Base-by-base conservation (phyloP, 306 rosid genomes). In the Quercus engelmannii region DNA sequence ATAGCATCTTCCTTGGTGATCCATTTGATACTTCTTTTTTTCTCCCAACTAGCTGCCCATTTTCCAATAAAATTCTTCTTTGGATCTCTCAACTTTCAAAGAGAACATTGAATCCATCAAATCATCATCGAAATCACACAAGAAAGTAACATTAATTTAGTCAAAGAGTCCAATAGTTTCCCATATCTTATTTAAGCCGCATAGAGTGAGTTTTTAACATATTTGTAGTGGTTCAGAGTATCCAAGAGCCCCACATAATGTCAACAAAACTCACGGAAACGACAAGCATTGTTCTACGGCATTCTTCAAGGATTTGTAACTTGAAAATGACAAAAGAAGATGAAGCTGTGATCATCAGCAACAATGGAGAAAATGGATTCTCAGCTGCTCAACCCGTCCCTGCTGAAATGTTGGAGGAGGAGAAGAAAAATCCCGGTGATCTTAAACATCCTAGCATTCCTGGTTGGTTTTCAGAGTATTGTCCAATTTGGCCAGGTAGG, bases 401-500 rank as follows among this genome's bases (percentile, higher is more conserved):
- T 28, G 58, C 41, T 77, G 73, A 63, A 4, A 49, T 49, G 17
- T 49, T 49, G 54, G 76, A 73, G 54, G 76, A 73, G 23, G 84
- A 69, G 15, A 71, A 78, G 11, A 74, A 20, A 71, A 64, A 67
- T 11, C 51, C 14, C 58, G 57, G 6, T 43, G 65, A 62, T 76
- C 71, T 56, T 68, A 56, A n/a, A n/a, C 83, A 79, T 56, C 86
- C 91, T 0, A 68, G 35, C 2, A 26, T 86, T 79, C 86, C 90
- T 7, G 90, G 93, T 55, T 89, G 93, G 96, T 91, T 86, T 78
- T 84, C 93, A 23, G 96, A 91, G 80, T 25, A 81, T 81, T 84
- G 87, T 55, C 88, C 92, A 4, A 43, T 83, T n/a, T 89, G 96
- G 96, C 93, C 96, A 81, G 92, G 95, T 90, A 28, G 72, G 83